Evolutionary conservation across 2,329 filamentous ascomycete genomes (phyloP), one percentile per base, ranked within the genome.

Genomic region (Trematosphaeria pertusa): DNA sequence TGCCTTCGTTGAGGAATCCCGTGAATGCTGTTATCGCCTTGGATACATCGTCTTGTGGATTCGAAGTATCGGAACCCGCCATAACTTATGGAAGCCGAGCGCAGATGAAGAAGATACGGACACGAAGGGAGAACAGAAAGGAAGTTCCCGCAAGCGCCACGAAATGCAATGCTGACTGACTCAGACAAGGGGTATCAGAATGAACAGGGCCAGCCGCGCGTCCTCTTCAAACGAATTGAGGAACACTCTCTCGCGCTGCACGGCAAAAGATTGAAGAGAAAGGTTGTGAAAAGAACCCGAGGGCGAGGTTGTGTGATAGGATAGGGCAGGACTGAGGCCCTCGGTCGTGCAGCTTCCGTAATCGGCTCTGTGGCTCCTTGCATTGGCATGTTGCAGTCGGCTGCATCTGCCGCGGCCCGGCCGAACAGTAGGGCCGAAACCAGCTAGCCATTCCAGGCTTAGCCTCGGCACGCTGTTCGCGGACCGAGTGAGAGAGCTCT

Each of bases 11-110:
- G 46, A 72, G 58, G 48, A 61, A 69, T 35, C 58, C 50, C n/a
- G 67, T 70, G 30, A 73, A 59, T 20, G 67, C 59, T 43, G 58
- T 32, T 15, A 72, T 54, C 20, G 55, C 56, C 20, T 54, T 46
- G 33, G 50, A 37, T 37, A 45, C 39, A 35, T 36, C 45, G 32
- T 50, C 32, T 9, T 41, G 35, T 14, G 38, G 31, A 31, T 48
- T 32, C 24, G 37, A 42, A 28, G 47, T 31, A n/a, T 33, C 10
- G 15, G n/a, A 30, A 47, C 39, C 38, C 33, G 57, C 57, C 62
- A 65, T 65, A 42, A 46, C 38, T 36, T 20, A 15, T 6, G 21
- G 20, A 5, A 28, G 12, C n/a, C 19, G 14, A 18, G 10, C 17
- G 24, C 14, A 20, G 30, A 31, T 40, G 19, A 21, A 14, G 17